phyloP scores from a whole-genome alignment of 169 alveolate species.

The Amoebophrya sp. region DNA sequence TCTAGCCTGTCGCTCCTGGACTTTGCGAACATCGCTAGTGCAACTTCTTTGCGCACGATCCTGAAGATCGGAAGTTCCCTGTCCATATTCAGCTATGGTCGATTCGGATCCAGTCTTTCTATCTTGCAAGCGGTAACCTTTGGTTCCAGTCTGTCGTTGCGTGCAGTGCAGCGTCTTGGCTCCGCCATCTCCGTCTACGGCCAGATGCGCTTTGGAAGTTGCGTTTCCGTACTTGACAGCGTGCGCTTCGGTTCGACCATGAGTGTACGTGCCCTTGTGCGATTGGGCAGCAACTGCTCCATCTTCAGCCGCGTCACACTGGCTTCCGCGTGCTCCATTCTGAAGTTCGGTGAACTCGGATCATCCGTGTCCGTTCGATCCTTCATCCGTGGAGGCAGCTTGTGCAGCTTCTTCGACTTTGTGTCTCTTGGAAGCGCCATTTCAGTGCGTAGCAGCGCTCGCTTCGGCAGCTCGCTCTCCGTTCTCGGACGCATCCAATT shows the following conservation, averaged over 20 bases:
- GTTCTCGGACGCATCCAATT: background rate
- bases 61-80: slow-evolving; percentile 26
- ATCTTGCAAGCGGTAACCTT: background rate
- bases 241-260: background rate
- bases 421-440: background rate
- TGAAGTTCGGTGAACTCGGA: background rate
- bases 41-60: slow-evolving; percentile 26
- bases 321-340: background rate
- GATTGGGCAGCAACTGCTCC: slow-evolving; percentile 14
- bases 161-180: slow-evolving; percentile 28
- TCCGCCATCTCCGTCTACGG: background rate
- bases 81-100: background rate
- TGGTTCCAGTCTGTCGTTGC: background rate
- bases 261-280: slow-evolving; percentile 16
- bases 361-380: slow-evolving; percentile 7
- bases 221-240: slow-evolving; percentile 23
- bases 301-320: slow-evolving; percentile 27
- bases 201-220: slow-evolving; percentile 12
- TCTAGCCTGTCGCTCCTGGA: background rate
- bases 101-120: slow-evolving; percentile 14
- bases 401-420: background rate
- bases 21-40: background rate
- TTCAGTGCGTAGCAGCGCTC: background rate
- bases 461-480: slow-evolving; percentile 10
- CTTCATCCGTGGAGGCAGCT: background rate